Base-by-base conservation (phyloP, 2,329 filamentous ascomycete genomes). In the Fusarium papillatum region DNA sequence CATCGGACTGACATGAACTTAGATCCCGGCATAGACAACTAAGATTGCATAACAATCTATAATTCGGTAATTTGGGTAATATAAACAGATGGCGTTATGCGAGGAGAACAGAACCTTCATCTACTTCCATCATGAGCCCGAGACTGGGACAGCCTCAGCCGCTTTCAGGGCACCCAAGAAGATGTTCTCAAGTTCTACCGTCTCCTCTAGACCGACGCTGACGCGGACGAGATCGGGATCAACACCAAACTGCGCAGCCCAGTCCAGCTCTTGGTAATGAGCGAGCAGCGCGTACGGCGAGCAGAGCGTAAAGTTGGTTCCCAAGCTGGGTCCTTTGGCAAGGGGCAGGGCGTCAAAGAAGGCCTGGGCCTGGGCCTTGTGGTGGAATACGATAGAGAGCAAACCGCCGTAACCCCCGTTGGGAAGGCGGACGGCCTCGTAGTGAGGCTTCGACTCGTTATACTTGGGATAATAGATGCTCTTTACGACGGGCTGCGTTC, bases 221-320 rank as follows among this genome's bases (percentile, higher is more conserved):
- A 98, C 91, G 50, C 97, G 90, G 60, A 98, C 89, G 68, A 99
- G 84, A 82, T 95, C 91, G 2, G 91, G 91, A 66, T 97, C 93
- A 5, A 98, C 95, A 0, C 96, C 95, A 82, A 93, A 96, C 71
- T 92, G 88, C 31, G 90, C 91, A 53, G 94, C 95, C 97, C 97
- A 99, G n/a, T 96, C 93, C 50, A 98, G 84, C 86, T 99, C 97
- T 57, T 90, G 88, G 80, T 97, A 99, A 84, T 99, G 97, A 7
- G 97, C 97, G 38, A 99, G 85, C 39, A 99, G 87, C 26, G 97
- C 95, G 83, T 98, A 99, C 0, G 97, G 97, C 61, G 93, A 98
- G 69, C 93, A 93, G 43, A 99, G 87, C 0, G 97, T 98, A 82
- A 99, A 99, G 84, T 99, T 99, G 1, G 97, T 98, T 3, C 97